Evolutionary conservation across 1,284 basidiomycete species (phyloP), one percentile per base, ranked within the genome.

Genomic region (Papiliotrema nemorosa): DNA sequence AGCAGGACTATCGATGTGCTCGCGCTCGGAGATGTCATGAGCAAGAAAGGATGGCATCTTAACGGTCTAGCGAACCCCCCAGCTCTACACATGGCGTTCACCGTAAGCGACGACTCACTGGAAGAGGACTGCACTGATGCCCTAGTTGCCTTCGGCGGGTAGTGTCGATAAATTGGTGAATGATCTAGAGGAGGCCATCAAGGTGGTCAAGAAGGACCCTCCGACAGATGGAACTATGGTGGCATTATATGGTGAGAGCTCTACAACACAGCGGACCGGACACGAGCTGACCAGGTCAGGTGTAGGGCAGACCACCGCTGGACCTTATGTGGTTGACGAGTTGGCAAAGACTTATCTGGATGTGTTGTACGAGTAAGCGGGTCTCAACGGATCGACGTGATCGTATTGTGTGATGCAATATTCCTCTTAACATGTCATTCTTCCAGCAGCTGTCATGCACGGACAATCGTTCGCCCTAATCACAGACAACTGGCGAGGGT

Each of bases 41-140:
- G 81, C 48, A 83, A 84, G 69, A 79, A 78, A 41, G 90, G 90
- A 10, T 93, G 91, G 91, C 90, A 94, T 76, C 71, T 98, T 56
- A 97, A 92, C 66, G 91, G 85, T 10, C 72, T 98, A 47, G 80
- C 78, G 41, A 80, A 83, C 26, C 89, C 90, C 1, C 79, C 88
- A 5, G 93, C 85, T 12, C 79, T 97, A 40, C 96, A 98, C 74
- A 90, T 98, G 61, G 93, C 93, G 25, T 88, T 87, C 70, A 98
- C 94, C 55, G 88, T 92, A 64, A 64, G 86, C 76, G 12, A 14
- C 5, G 12, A 12, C 12, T 9, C 18, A 38, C 27, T 42, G 2
- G 50, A 40, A 16, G 39, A 5, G 33, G 20, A 22, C 10, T n/a
- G 26, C 20, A 16, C n/a, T 37, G 31, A 51, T 41, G 18, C 18